These are phyloP conservation scores for Hemisphaericaspora subhashii DNA, from an alignment of 1,139 yeast species.

Conservation along the genomic window DNA sequence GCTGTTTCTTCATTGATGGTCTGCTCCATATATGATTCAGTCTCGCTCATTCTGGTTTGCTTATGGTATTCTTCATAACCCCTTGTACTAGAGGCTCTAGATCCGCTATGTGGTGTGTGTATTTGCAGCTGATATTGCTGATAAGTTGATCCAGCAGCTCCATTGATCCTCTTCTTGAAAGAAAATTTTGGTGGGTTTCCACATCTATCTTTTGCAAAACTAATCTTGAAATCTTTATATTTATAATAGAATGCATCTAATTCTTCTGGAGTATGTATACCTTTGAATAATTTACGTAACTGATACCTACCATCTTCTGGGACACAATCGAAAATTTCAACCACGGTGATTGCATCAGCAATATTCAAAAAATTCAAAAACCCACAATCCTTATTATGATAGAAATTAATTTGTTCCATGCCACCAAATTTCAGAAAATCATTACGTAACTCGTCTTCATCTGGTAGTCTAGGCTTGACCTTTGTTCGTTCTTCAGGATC, in stretches of 20 bases:
- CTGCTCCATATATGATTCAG: constrained; percentile 15
- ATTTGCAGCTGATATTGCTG: constrained; percentile 13
- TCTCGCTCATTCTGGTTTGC: constrained; percentile 9
- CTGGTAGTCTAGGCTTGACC: constrained; percentile 29
- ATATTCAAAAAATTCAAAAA: constrained; percentile 46
- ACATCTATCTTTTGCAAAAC: constrained; percentile 50
- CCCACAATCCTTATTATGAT: constrained; percentile 47
- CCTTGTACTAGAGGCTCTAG: constrained; percentile 3
- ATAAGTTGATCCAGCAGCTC: constrained; percentile 13
- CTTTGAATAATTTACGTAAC: constrained; percentile 10
- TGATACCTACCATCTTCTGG: constrained; percentile 12
- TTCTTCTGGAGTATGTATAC: constrained; percentile 20
- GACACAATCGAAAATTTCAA: constrained; percentile 32
- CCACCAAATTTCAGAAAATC: constrained; percentile 44
- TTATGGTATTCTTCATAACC: constrained; percentile 12
- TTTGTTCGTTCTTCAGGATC: constrained; percentile 12
- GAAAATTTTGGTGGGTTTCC: constrained; percentile 49
- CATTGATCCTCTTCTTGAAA: constrained; percentile 31
- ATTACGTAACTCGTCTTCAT: constrained; percentile 40
- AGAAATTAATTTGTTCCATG: constrained; percentile 48
- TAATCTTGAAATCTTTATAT: constrained; percentile 41
- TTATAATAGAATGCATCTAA: constrained; percentile 38
- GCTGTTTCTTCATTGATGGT: constrained; percentile 45
- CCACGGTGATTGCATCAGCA: constrained; percentile 37
- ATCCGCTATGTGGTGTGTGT: constrained; percentile 6